Conservation (phyloP, 352 stramenopile species). For the Pythium periplocum region DNA sequence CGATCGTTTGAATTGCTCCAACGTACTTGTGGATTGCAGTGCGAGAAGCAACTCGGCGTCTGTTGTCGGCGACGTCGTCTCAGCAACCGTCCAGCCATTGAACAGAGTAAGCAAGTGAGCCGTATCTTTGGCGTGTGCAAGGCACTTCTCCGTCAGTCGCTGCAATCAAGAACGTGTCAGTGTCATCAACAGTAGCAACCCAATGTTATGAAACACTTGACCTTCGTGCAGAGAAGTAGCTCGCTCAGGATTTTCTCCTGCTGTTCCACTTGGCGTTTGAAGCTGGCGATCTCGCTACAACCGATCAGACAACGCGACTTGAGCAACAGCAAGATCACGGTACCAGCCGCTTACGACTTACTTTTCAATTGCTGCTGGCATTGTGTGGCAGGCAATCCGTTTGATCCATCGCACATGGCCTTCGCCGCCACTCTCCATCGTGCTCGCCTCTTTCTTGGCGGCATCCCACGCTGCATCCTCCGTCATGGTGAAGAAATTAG, state of each 20-base stretch:
- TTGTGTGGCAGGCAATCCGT: conserved; percentile 22
- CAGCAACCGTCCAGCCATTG: conserved; percentile 44
- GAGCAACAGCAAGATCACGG: too few relatives aligned
- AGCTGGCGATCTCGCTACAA: conserved; percentile 35
- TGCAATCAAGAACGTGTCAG: conserved; percentile 2
- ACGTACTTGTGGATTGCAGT: conserved; percentile 44
- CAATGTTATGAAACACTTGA: neutral
- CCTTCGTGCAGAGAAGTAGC: conserved; percentile 45
- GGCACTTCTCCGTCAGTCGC: conserved; percentile 54
- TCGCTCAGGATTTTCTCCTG: conserved; percentile 44
- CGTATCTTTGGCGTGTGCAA: conserved; percentile 49
- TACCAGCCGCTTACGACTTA: too few relatives aligned
- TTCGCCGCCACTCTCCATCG: conserved; percentile 54
- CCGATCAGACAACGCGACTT: neutral
- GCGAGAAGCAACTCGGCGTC: conserved; percentile 29
- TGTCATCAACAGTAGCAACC: neutral
- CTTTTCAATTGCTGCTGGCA: too few relatives aligned
- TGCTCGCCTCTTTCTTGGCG: conserved; percentile 39
- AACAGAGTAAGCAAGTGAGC: conserved; percentile 43
- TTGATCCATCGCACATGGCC: conserved; percentile 69
- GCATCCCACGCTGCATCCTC: conserved; percentile 56
- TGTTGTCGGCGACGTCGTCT: conserved; percentile 19
- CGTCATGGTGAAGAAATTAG: conserved; percentile 33
- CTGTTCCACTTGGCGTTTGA: conserved; percentile 57
- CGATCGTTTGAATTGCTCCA: neutral